Evolutionary conservation across 106 monocot species (phyloP).

Genomic region (Acorus gramineus): DNA sequence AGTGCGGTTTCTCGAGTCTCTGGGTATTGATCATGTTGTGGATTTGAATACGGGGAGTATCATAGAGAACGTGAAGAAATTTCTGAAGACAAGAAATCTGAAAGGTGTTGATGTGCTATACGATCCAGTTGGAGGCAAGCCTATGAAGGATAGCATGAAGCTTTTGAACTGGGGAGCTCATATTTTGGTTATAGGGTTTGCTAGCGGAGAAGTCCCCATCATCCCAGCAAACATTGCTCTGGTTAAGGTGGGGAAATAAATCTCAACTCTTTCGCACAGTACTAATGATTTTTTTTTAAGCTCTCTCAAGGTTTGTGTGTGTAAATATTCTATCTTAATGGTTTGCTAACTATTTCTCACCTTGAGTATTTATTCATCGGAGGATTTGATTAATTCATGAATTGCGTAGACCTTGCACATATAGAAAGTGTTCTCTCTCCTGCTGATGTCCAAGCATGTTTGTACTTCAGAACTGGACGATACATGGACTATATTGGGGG

Average conservation of each 20-base stretch:
- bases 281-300: no score
- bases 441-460: neutral
- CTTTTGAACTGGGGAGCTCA: constrained; percentile 93
- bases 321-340: no score
- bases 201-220: constrained; percentile 89
- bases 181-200: constrained; percentile 97
- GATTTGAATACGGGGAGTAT: constrained; percentile 51
- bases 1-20: constrained; percentile 50
- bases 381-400: no score
- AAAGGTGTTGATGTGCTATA: constrained; percentile 95
- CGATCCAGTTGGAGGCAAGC: constrained; percentile 94
- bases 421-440: no score
- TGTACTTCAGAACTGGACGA: constrained; percentile 77
- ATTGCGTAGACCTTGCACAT: no score
- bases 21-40: constrained; percentile 84
- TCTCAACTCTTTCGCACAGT: neutral
- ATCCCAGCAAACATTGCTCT: constrained; percentile 99
- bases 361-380: no score
- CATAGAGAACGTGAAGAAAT: constrained; percentile 59
- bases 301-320: no score
- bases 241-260: constrained; percentile 58
- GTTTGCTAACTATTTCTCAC: no score
- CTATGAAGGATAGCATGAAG: constrained; percentile 74
- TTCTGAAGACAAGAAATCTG: constrained; percentile 59
- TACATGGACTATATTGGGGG: constrained; percentile 95